Percentiles rank a stretch among this genome's conserved stretches.
Conservation (phyloP, 352 stramenopile species). For the Pythium oligandrum region DNA sequence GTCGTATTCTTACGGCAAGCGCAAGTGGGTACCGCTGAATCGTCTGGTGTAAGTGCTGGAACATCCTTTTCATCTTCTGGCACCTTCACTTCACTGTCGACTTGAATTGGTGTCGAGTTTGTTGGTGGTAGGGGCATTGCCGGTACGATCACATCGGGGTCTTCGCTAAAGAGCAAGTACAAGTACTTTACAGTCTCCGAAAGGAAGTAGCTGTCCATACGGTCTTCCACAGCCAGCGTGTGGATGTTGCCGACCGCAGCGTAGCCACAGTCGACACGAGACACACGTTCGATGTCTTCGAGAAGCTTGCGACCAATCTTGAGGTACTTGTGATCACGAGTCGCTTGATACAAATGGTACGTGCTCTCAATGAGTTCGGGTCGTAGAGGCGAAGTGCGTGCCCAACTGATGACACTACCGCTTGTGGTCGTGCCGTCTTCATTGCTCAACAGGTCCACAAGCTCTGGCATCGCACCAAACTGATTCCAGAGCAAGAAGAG, state of each 20-base stretch:
- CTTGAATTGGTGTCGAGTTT: not conserved
- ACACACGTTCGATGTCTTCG: slow-evolving; percentile 84
- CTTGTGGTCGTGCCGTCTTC: slow-evolving; percentile 8
- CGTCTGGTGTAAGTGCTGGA: too few relatives aligned
- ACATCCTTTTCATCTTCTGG: too few relatives aligned
- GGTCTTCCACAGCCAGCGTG: slow-evolving; percentile 88
- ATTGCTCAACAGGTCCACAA: slow-evolving; percentile 77
- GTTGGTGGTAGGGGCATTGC: slow-evolving; percentile 14
- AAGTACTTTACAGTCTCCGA: slow-evolving; percentile 99
- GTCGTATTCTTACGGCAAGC: not conserved
- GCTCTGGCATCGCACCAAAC: slow-evolving; percentile 93
- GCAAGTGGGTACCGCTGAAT: too few relatives aligned
- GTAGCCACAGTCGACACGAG: slow-evolving; percentile 89
- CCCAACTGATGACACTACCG: slow-evolving; percentile 63
- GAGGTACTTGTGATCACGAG: slow-evolving; percentile 83
- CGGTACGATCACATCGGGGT: slow-evolving; percentile 68
- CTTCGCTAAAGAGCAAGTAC: slow-evolving; percentile 97
- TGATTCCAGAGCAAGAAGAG: slow-evolving; percentile 95
- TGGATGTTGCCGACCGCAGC: slow-evolving; percentile 89
- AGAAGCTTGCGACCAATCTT: slow-evolving; percentile 87
- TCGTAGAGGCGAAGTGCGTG: slow-evolving; percentile 88
- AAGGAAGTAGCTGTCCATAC: slow-evolving; percentile 99
- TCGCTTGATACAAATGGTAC: slow-evolving; percentile 94
- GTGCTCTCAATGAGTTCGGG: slow-evolving; percentile 97
- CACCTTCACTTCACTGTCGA: not conserved